Evolutionary conservation across 495 filamentous ascomycete species (phyloP).

Genomic region (Cairneyella variabilis): DNA sequence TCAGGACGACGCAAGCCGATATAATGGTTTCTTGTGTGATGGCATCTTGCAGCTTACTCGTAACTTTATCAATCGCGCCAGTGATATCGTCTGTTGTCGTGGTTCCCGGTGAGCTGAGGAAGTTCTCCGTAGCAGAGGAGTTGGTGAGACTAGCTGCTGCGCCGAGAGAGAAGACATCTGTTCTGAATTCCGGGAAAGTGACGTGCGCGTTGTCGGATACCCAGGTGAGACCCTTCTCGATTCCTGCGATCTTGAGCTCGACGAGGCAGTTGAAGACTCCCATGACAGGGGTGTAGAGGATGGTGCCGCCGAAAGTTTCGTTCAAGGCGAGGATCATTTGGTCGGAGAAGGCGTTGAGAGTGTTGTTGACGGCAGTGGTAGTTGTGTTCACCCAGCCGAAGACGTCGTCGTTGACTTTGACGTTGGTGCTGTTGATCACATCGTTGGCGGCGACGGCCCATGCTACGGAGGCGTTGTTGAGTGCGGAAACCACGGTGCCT

Average conservation of each 20-base stretch:
- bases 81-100: slow-evolving; percentile 70
- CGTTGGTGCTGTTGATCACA: slow-evolving; percentile 62
- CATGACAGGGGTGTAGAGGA: slow-evolving; percentile 66
- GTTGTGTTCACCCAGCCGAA: slow-evolving; percentile 86
- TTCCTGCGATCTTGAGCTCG: slow-evolving; percentile 65
- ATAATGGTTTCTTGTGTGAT: slow-evolving; percentile 48
- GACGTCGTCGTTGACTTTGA: slow-evolving; percentile 75
- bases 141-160: slow-evolving; percentile 60
- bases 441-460: slow-evolving; percentile 79
- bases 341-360: slow-evolving; percentile 75
- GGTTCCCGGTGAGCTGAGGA: slow-evolving; percentile 65
- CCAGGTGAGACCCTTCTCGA: slow-evolving; percentile 87
- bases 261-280: slow-evolving; percentile 75
- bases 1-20: slow-evolving; percentile 59
- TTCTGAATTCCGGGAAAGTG: slow-evolving; percentile 69
- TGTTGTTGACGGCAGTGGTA: slow-evolving; percentile 77
- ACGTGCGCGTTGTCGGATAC: slow-evolving; percentile 81
- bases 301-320: slow-evolving; percentile 72
- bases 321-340: slow-evolving; percentile 69
- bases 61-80: slow-evolving; percentile 63
- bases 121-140: slow-evolving; percentile 55
- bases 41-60: slow-evolving; percentile 63
- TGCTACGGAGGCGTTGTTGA: slow-evolving; percentile 67
- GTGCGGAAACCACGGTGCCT: slow-evolving; percentile 65
- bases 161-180: slow-evolving; percentile 81